Conservation (phyloP, 441 rosid genomes). For the Eutrema salsugineum region DNA sequence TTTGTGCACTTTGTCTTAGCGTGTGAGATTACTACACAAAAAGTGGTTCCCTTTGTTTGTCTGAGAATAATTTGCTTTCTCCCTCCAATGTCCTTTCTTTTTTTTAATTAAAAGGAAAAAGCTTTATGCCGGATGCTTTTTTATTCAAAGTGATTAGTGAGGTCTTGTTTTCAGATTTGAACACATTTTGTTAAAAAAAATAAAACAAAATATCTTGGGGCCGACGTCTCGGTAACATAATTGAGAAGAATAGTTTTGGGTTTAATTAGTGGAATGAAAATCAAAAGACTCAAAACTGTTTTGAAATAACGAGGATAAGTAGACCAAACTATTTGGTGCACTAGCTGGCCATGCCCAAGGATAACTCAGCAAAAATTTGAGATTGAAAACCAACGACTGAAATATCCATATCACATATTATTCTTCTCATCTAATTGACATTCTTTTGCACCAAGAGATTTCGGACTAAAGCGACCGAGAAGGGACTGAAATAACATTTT, state of each 20-base stretch:
- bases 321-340: no score
- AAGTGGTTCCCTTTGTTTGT: conserved; percentile 30
- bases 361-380: no score
- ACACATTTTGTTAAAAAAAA: neutral
- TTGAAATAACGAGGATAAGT: neutral
- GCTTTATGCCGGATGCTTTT: neutral
- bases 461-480: no score
- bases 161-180: conserved; percentile 20
- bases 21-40: conserved; percentile 40
- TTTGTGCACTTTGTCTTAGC: conserved; percentile 40
- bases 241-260: neutral
- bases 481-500: no score
- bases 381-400: neutral
- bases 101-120: conserved; percentile 2
- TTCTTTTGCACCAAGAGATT: no score
- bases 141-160: conserved; percentile 11
- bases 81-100: neutral
- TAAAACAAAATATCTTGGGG: neutral
- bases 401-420: neutral
- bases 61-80: conserved; percentile 38
- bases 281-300: conserved; percentile 16
- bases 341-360: no score
- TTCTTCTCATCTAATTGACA: neutral
- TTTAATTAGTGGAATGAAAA: neutral
- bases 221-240: neutral